These are phyloP conservation scores for Stemphylium beticola DNA, from an alignment of 2,329 filamentous ascomycete species.

Conservation along the genomic window DNA sequence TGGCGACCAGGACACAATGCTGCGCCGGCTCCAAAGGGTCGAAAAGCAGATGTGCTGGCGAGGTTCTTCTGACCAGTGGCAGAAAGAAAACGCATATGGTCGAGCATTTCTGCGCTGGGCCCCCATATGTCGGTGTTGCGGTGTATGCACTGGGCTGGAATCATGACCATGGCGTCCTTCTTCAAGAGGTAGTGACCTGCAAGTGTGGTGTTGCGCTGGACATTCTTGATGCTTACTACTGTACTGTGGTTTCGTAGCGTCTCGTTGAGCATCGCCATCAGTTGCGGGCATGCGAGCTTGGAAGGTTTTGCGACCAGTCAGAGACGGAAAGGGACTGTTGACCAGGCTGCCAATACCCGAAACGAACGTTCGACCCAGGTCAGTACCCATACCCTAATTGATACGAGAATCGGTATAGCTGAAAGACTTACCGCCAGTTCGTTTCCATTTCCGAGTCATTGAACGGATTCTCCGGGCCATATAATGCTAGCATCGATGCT, in stretches of 20 bases:
- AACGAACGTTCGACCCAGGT: constrained; percentile 27
- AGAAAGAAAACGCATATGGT: constrained; percentile 42
- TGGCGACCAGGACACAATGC: constrained; percentile 49
- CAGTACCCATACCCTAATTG: constrained; percentile 2
- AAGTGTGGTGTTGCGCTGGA: constrained; percentile 46
- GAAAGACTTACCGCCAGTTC: constrained; percentile 45
- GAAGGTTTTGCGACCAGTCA: constrained; percentile 44
- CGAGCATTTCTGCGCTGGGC: constrained; percentile 34
- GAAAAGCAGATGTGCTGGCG: constrained; percentile 35
- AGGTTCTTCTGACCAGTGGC: constrained; percentile 18
- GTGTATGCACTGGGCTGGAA: constrained; percentile 45
- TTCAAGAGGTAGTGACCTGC: constrained; percentile 44
- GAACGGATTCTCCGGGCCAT: constrained; percentile 53
- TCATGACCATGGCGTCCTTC: constrained; percentile 45
- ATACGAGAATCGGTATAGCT: too few relatives aligned
- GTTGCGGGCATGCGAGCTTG: constrained; percentile 48
- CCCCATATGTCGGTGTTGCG: constrained; percentile 45
- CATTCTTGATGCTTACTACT: constrained; percentile 47
- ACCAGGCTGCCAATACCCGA: constrained; percentile 33
- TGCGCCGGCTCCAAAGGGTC: constrained; percentile 45
- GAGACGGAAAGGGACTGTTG: constrained; percentile 25
- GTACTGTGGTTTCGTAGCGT: constrained; percentile 50
- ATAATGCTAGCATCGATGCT: constrained; percentile 50
- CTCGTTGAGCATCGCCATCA: constrained; percentile 53
- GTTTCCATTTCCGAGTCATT: constrained; percentile 44